Evolutionary conservation across 371 early-diverging fungal genomes (phyloP), one percentile per base, ranked within the genome.

Genomic region (Capillidium rhysosporum): DNA sequence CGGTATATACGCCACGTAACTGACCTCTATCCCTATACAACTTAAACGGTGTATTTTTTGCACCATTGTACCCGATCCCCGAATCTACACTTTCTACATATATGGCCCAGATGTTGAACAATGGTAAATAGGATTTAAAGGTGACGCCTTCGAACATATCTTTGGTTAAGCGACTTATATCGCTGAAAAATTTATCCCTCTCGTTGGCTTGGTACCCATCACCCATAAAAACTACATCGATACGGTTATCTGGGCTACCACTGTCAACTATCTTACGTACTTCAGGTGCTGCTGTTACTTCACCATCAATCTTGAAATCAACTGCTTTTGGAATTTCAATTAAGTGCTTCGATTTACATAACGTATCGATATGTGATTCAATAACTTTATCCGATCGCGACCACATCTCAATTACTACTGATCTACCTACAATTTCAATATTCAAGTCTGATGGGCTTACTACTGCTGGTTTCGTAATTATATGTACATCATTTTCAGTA

Each of bases 21-120:
- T 77, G 76, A 3, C 73, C 73, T 10, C 73, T 72, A 46, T 73
- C 74, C 28, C 76, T 49, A 53, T 71, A 74, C 34, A 77, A 63
- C 2, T 68, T 69, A 60, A 75, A 77, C 38, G 65, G 59, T 12
- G 74, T 77, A 52, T 72, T 60, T 40, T 62, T 67, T 5, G 24
- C 2, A 2, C 73, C 70, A 29, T 66, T 64, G 48, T 58, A 57
- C 10, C 74, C 74, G 28, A 77, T 75, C 12, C 74, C 76, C 39
- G 60, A 57, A 52, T 73, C 73, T 31, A 44, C 56, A 40, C 65
- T 63, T 1, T 69, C 69, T 21, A 57, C 55, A 57, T 64, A 77
- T 9, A 77, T 56, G 0, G 70, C 77, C 67, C 74, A 72, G 41
- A 77, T 61, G 59, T 77, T 77, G 56, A 71, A 68, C 9, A 77